Conservation (phyloP, 345 rosid species). For the Hypericum androsaemum region DNA sequence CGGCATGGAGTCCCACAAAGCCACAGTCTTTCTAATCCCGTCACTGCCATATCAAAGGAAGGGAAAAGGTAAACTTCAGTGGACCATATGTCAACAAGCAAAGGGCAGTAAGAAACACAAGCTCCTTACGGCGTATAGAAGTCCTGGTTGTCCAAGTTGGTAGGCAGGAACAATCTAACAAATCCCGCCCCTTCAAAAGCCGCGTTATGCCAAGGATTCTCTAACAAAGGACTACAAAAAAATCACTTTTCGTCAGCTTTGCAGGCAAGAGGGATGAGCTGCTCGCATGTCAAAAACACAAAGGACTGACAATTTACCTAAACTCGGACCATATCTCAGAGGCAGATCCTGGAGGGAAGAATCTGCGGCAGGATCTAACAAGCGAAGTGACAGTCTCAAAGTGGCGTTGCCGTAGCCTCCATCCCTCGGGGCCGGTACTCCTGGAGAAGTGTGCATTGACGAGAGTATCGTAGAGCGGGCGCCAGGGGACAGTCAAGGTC, state of each 20-base stretch:
- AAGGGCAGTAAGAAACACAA: slow-evolving; percentile 5
- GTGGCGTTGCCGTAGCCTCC: slow-evolving; percentile 91
- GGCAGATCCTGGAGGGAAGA: slow-evolving; percentile 85
- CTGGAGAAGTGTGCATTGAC: slow-evolving; percentile 85
- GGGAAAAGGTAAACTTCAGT: slow-evolving; percentile 10
- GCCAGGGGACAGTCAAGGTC: slow-evolving; percentile 70
- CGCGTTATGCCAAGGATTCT: slow-evolving; percentile 97
- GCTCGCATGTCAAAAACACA: too few species aligned
- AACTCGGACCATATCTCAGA: slow-evolving; percentile 92
- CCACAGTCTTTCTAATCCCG: slow-evolving; percentile 61
- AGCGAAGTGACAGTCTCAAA: slow-evolving; percentile 81
- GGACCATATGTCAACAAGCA: slow-evolving; percentile 7
- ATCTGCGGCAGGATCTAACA: slow-evolving; percentile 72
- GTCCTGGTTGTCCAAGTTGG: slow-evolving; percentile 70
- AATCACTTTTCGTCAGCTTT: slow-evolving; percentile 3
- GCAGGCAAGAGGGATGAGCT: too few species aligned
- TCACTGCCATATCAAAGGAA: slow-evolving; percentile 42
- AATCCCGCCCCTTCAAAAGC: slow-evolving; percentile 97
- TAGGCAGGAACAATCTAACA: slow-evolving; percentile 86
- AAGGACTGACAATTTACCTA: slow-evolving; percentile 34
- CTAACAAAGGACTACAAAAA: slow-evolving; percentile 64
- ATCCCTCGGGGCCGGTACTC: slow-evolving; percentile 95
- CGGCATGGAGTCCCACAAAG: slow-evolving; percentile 83
- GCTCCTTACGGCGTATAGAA: slow-evolving; percentile 74
- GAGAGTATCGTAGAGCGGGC: slow-evolving; percentile 82